Evolutionary conservation across 1,284 basidiomycete genomes (phyloP).

Genomic region (Rhodotorula glutinis): DNA sequence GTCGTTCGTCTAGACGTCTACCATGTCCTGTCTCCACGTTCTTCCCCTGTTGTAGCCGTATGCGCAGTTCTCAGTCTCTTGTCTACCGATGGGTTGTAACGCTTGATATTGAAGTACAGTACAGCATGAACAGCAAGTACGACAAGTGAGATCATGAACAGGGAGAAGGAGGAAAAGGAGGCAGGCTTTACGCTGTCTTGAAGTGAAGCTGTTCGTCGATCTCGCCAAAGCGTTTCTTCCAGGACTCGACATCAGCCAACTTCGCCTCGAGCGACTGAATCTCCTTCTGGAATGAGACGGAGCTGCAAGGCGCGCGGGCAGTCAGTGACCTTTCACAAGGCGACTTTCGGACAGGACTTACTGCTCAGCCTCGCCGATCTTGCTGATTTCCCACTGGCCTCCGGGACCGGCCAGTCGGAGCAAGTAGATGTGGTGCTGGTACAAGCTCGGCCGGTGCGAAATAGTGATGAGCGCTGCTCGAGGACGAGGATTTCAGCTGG

Average conservation of each 20-base stretch:
- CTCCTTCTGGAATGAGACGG: conserved; percentile 57
- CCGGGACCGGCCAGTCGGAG: conserved; percentile 67
- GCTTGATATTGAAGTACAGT: no score
- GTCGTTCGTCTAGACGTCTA: conserved; percentile 5
- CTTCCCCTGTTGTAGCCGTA: not conserved
- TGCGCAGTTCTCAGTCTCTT: not conserved
- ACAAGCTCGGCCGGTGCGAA: conserved; percentile 73
- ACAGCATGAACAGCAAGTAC: not conserved
- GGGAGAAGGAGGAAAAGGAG: no score
- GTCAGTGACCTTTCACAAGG: not conserved
- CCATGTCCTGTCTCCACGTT: not conserved
- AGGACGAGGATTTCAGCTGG: not conserved
- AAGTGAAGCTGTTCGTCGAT: conserved; percentile 51
- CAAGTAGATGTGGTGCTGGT: conserved; percentile 77
- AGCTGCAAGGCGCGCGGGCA: conserved; percentile 43
- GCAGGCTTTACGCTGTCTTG: conserved; percentile 4
- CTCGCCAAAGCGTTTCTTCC: conserved; percentile 49
- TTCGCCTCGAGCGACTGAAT: conserved; percentile 48
- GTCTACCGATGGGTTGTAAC: not conserved
- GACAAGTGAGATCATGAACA: no score
- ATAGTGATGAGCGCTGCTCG: conserved; percentile 73
- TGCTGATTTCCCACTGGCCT: conserved; percentile 65
- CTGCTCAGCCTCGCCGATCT: conserved; percentile 67
- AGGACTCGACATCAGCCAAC: conserved; percentile 49
- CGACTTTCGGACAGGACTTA: not conserved